Evolutionary conservation across 345 rosid genomes (phyloP).

Genomic region (Atalantia buxifolia): DNA sequence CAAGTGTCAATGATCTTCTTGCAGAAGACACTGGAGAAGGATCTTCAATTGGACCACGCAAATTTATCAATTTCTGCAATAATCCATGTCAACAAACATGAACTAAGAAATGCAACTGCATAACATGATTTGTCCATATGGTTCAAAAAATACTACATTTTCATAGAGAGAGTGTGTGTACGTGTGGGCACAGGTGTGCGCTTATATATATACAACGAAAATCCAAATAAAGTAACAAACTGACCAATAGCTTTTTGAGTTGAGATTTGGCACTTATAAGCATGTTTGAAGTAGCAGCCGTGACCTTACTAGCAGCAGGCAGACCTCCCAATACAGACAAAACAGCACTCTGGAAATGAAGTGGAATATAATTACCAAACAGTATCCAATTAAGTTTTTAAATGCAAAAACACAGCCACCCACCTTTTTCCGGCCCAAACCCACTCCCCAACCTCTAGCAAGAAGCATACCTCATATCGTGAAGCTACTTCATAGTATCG

Average conservation of each 20-base stretch:
- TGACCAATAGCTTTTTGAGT: constrained; percentile 81
- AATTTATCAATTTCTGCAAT: constrained; percentile 76
- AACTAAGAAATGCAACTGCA: constrained; percentile 22
- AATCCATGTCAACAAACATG: constrained; percentile 29
- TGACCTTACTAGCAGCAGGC: constrained; percentile 35
- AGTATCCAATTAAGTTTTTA: background rate
- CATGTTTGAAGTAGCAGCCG: constrained; percentile 34
- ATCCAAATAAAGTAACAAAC: constrained; percentile 23
- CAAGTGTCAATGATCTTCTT: constrained; percentile 61
- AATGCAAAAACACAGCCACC: constrained; percentile 5
- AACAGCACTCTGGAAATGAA: constrained; percentile 61
- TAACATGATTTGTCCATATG: constrained; percentile 7
- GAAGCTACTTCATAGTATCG: constrained; percentile 88
- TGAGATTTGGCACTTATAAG: constrained; percentile 63
- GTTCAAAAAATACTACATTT: constrained; percentile 4
- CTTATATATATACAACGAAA: background rate
- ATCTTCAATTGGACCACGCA: constrained; percentile 78
- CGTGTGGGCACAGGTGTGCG: rapidly evolving
- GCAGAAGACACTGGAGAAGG: constrained; percentile 79
- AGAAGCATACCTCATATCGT: constrained; percentile 73
- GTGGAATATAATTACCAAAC: constrained; percentile 21
- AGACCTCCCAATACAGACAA: constrained; percentile 59
- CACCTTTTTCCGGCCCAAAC: background rate
- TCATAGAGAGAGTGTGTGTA: constrained; percentile 6
- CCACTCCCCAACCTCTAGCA: background rate